Evolutionary conservation across 257 asterid species (phyloP), one percentile per base, ranked within the genome.

Genomic region (Jasminum sambac): DNA sequence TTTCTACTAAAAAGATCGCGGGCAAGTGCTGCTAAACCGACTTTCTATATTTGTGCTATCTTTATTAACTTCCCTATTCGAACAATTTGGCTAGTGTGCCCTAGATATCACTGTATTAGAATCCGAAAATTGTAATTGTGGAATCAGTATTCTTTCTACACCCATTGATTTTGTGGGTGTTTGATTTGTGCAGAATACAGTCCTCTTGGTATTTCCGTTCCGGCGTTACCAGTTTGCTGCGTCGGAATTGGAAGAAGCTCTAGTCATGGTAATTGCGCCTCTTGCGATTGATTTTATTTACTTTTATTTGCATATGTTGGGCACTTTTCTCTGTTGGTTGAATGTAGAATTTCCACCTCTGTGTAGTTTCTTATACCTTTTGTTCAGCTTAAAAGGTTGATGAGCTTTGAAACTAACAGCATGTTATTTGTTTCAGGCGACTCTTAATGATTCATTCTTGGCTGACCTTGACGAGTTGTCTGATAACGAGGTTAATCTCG

Each of bases 391-490:
- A 30, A 30, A 25, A 52, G 26, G 24, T 46, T 34, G 11, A 13
- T 69, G 30, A 52, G 36, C 23, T 67, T 71, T 42, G 57, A n/a
- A 60, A 10, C 40, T 65, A 21, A 70, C 66, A 14, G 43, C 21
- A 13, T 64, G 8, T 25, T 71, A 52, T 71, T 67, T 66, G 57
- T 78, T 78, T 74, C 92, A 94, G 99, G 97, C 99, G 69, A 89
- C 97, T 67, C 97, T 94, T 64, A 88, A 88, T 74, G 99, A 94
- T 86, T 89, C 97, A 44, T 94, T 94, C 77, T 82, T 94, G 77
- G 99, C 99, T 34, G 99, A 94, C 85, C 96, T 94, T 40, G 97
- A 94, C 24, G 99, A 94, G 48, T 75, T 94, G 74, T 94, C 98
- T 39, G 98, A 94, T 76, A 86, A 85, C 63, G 98, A 94, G 82